Conservation (phyloP, 2,329 filamentous ascomycete species). For the Phoma herbarum region DNA sequence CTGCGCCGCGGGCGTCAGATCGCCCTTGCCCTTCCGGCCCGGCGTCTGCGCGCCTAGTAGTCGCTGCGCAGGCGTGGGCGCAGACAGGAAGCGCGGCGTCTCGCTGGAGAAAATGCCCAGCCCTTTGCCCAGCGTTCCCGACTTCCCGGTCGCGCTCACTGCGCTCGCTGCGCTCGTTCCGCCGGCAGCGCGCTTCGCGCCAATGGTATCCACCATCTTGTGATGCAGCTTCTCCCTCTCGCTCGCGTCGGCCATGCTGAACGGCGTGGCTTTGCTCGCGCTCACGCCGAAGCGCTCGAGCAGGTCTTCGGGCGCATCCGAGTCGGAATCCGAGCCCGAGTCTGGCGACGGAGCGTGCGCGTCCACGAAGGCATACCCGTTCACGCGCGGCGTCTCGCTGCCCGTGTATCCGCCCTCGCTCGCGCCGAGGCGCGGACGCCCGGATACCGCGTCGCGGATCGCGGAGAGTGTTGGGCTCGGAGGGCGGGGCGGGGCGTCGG, state of each 20-base stretch:
- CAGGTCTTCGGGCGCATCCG: constrained; percentile 50
- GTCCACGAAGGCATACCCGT: constrained; percentile 94
- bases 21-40: constrained; percentile 63
- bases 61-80: constrained; percentile 76
- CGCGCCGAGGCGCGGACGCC: constrained; percentile 69
- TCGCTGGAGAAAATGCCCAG: constrained; percentile 45
- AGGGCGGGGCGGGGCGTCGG: constrained; percentile 59
- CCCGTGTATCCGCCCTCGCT: constrained; percentile 70
- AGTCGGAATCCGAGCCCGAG: constrained; percentile 44
- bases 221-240: constrained; percentile 80
- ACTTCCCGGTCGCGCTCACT: no score
- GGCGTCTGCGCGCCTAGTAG: constrained; percentile 62
- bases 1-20: constrained; percentile 75
- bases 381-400: constrained; percentile 85
- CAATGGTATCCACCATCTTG: constrained; percentile 65
- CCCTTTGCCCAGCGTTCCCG: constrained; percentile 30
- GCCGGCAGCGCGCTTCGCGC: constrained; percentile 23
- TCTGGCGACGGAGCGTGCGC: constrained; percentile 82
- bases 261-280: constrained; percentile 57
- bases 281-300: constrained; percentile 56
- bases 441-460: constrained; percentile 82
- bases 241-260: constrained; percentile 78
- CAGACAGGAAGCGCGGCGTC: constrained; percentile 72
- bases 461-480: constrained; percentile 85
- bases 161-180: no score